A percentile compares a stretch with the other conserved stretches of the same genome.
These are phyloP conservation scores for Candida sphagnicola DNA, from an alignment of 805 yeast genomes.

Conservation along the genomic window DNA sequence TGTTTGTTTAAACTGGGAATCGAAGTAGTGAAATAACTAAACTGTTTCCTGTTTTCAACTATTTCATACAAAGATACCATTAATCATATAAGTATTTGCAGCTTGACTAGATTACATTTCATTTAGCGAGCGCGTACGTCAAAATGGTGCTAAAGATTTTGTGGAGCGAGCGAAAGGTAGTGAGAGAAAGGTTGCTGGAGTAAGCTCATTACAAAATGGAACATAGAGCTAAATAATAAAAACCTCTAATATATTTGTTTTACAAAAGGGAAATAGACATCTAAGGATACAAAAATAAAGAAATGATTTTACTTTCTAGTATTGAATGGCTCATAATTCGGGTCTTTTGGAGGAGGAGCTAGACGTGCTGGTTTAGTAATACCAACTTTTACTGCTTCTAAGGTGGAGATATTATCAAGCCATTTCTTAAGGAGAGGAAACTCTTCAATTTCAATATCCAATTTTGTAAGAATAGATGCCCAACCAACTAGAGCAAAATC, in stretches of 20 bases:
- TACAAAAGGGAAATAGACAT: too few species aligned
- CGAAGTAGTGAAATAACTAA: neutral
- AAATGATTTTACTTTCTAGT: too few species aligned
- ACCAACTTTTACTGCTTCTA: too few species aligned
- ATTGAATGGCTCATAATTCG: too few species aligned
- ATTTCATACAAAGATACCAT: constrained; percentile 3
- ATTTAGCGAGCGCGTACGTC: neutral
- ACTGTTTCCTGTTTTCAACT: neutral
- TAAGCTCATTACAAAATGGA: too few species aligned
- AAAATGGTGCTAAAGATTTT: neutral
- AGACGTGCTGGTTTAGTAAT: too few species aligned
- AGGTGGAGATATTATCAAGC: too few species aligned
- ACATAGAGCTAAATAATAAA: too few species aligned
- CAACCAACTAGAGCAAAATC: constrained; percentile 52
- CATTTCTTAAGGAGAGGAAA: constrained; percentile 41
- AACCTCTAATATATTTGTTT: too few species aligned
- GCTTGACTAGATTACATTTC: neutral
- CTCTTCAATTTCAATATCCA: constrained; percentile 29
- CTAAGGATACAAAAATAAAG: too few species aligned
- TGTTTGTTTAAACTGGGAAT: neutral
- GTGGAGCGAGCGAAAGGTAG: neutral
- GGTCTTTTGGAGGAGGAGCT: too few species aligned
- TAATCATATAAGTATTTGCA: neutral
- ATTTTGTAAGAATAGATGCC: constrained; percentile 19
- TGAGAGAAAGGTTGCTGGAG: neutral